Base-by-base conservation (phyloP, 2,329 filamentous ascomycete genomes). In the Penicillium sp. region DNA sequence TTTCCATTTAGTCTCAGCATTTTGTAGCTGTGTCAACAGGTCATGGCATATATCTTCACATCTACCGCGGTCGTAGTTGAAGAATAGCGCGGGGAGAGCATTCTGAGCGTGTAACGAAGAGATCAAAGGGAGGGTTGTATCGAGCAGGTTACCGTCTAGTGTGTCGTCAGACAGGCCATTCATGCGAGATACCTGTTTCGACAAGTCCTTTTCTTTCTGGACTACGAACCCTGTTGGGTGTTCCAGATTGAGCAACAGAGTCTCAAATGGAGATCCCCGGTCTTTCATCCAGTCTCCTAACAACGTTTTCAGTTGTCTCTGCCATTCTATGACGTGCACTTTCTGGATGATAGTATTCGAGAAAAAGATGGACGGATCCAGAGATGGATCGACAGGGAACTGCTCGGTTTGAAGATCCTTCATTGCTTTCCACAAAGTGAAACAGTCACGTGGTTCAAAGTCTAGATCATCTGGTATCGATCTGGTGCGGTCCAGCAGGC, bases 41-140 rank as follows among this genome's bases (percentile, higher is more conserved):
- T 72, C 65, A 24, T 70, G 62, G 26, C 83, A 81, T 29, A 88
- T 81, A 10, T 71, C 69, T 69, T 91, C 88, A 64, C 89, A 92
- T 31, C 76, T 72, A 2, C 72, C 70, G 46, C 88, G 84, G 61
- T 92, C 87, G 63, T 89, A 93, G 67, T 90, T 89, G 77, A 93
- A 93, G 1, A 92, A 71, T 13, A 93, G 85, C 0, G 87, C 89
- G 0, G 89, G 89, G 1, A 93, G 77, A 0, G 86, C 87, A 53
- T 84, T 81, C 54, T 85, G 82, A 16, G 78, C 75, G 47, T 89
- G 82, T 1, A 92, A 77, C 1, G 60, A 61, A 43, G 56, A 64
- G 11, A 67, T 56, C 31, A 67, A 35, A 32, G 84, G 80, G 18
- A 89, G 72, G 3, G 81, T 84, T 10, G 79, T 82, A 22, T 66